Percentiles rank a stretch among this genome's conserved stretches.
Evolutionary conservation across 352 stramenopile genomes (phyloP).

Genomic region (Phytophthora constricta): DNA sequence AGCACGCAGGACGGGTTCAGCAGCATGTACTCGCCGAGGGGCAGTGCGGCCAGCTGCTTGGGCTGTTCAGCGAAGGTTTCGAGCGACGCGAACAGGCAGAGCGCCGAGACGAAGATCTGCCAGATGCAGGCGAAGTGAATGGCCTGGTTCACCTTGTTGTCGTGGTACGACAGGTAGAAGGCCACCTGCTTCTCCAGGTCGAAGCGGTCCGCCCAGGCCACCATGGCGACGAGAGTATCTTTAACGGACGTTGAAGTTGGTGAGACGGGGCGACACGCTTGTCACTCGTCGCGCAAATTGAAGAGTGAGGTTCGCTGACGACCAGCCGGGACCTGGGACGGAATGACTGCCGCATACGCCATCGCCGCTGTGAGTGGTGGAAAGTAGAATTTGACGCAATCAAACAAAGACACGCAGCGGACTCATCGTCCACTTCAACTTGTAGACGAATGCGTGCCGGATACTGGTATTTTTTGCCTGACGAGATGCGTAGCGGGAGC

Average conservation of each 20-base stretch:
- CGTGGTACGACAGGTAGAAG: constrained; percentile 89
- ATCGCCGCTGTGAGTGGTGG: constrained; percentile 13
- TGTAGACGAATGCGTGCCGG: too few species aligned
- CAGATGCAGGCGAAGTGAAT: constrained; percentile 89
- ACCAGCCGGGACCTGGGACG: not conserved
- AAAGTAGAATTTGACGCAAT: constrained; percentile 11
- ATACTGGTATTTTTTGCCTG: too few species aligned
- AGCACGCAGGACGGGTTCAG: constrained; percentile 67
- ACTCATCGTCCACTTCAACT: not conserved
- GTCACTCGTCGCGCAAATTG: constrained; percentile 19
- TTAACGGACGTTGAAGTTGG: not conserved
- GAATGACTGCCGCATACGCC: constrained; percentile 11
- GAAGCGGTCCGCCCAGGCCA: constrained; percentile 64
- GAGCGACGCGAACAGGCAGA: constrained; percentile 66
- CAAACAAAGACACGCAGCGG: constrained; percentile 15
- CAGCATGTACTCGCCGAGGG: constrained; percentile 60
- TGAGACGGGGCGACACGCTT: constrained; percentile 31
- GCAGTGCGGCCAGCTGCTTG: constrained; percentile 26
- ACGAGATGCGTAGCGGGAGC: too few species aligned
- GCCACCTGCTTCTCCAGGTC: constrained; percentile 82
- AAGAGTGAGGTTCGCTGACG: not conserved
- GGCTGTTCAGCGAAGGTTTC: constrained; percentile 40
- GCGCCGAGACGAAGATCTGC: constrained; percentile 82
- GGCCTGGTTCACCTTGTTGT: constrained; percentile 79
- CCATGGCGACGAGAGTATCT: too few species aligned